A percentile compares a stretch with the other conserved stretches of the same genome.
Conservation (phyloP, 352 stramenopile genomes). For the Peronosclerospora sorghi region DNA sequence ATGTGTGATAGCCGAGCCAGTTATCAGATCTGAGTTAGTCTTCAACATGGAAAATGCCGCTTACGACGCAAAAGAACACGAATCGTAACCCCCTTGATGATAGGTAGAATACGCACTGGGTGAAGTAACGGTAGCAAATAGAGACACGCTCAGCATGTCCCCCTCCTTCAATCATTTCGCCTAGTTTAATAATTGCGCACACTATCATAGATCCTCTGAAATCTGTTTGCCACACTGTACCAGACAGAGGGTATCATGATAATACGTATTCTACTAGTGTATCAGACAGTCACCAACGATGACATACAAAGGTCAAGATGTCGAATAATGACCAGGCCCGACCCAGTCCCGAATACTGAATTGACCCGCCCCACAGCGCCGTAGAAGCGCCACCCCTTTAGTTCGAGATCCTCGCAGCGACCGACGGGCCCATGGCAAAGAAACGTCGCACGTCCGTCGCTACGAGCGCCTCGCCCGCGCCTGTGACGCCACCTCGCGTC, state of each 20-base stretch:
- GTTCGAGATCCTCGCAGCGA: no score
- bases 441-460: slow-evolving; percentile 21
- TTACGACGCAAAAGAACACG: no score
- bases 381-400: no score
- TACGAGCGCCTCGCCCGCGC: slow-evolving; percentile 15
- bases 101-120: no score
- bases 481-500: slow-evolving; percentile 7
- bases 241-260: no score
- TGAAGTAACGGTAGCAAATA: no score
- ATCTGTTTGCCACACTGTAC: not conserved
- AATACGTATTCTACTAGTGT: no score
- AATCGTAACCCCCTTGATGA: no score
- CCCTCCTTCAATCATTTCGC: no score
- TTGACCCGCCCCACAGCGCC: no score
- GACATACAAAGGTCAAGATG: slow-evolving; percentile 23
- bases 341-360: slow-evolving; percentile 6
- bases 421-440: slow-evolving; percentile 15
- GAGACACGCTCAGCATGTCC: no score
- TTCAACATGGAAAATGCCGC: slow-evolving; percentile 11
- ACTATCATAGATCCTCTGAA: slow-evolving; percentile 1
- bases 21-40: slow-evolving; percentile 18
- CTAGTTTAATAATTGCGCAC: no score
- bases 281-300: not conserved
- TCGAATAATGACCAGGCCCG: not conserved
- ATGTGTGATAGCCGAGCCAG: not conserved